phyloP scores from a whole-genome alignment of 305 asterid genomes.

The Fraxinus floribunda region DNA sequence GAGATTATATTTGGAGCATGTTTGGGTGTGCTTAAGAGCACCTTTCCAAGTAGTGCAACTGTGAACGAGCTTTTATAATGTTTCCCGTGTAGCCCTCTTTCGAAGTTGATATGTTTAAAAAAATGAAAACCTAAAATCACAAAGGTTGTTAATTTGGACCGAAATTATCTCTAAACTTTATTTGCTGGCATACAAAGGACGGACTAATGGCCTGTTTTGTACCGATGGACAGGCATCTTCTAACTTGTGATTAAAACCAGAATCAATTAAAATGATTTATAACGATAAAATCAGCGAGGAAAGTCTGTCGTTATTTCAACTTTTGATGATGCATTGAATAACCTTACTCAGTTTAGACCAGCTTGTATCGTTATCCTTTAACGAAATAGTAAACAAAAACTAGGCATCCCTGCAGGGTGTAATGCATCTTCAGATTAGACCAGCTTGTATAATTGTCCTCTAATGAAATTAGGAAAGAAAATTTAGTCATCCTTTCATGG shows the following conservation, averaged over 20 bases:
- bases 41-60: neutral
- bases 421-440: neutral
- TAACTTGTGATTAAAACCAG: neutral
- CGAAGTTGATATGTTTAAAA: neutral
- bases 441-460: neutral
- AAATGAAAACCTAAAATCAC: neutral
- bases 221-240: neutral
- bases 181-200: neutral
- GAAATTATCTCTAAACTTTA: neutral
- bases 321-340: neutral
- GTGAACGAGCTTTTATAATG: neutral
- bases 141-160: neutral
- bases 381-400: neutral
- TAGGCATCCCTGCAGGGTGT: neutral
- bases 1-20: neutral
- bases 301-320: neutral
- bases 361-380: neutral
- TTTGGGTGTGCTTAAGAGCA: neutral
- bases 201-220: neutral
- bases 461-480: neutral
- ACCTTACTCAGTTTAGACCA: neutral
- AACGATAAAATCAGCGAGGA: neutral
- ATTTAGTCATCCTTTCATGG: neutral
- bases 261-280: neutral
- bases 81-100: neutral